Conservation (phyloP, 2,329 filamentous ascomycete genomes). For the Xylariaceae sp. region DNA sequence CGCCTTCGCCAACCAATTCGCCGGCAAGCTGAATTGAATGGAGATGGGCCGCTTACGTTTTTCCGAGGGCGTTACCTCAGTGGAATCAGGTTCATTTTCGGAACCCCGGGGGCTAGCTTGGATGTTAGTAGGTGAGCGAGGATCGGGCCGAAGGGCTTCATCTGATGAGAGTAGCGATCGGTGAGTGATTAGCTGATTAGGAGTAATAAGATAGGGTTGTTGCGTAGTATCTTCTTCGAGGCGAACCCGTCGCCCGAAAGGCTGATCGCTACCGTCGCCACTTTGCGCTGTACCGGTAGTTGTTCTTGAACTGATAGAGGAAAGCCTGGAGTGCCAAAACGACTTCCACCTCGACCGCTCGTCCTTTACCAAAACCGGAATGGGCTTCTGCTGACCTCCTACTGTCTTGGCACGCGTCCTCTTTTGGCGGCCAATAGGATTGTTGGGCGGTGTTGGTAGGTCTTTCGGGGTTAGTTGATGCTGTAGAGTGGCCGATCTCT, state of each 20-base stretch:
- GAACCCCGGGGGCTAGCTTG: slow-evolving; percentile 27
- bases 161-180: not conserved
- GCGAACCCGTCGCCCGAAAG: slow-evolving; percentile 30
- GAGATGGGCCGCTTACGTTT: slow-evolving; percentile 51
- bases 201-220: slow-evolving; percentile 37
- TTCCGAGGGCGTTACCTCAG: slow-evolving; percentile 40
- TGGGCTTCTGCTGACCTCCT: slow-evolving; percentile 16
- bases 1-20: slow-evolving; percentile 51
- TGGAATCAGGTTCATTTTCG: slow-evolving; percentile 24
- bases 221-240: slow-evolving; percentile 32
- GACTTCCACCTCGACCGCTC: slow-evolving; percentile 45
- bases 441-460: slow-evolving; percentile 26
- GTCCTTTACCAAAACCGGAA: slow-evolving; percentile 5
- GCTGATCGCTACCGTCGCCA: slow-evolving; percentile 27
- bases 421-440: slow-evolving; percentile 33
- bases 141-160: slow-evolving; percentile 1
- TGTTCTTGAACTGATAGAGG: slow-evolving; percentile 18
- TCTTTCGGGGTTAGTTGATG: slow-evolving; percentile 35
- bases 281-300: slow-evolving; percentile 20
- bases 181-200: slow-evolving; percentile 26
- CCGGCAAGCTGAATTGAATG: slow-evolving; percentile 54
- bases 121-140: slow-evolving; percentile 8
- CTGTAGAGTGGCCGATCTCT: slow-evolving; percentile 66
- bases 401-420: slow-evolving; percentile 31
- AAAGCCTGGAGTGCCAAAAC: slow-evolving; percentile 48